Base-by-base conservation (phyloP, 148 eudicot species). In the Dysphania ambrosioides region DNA sequence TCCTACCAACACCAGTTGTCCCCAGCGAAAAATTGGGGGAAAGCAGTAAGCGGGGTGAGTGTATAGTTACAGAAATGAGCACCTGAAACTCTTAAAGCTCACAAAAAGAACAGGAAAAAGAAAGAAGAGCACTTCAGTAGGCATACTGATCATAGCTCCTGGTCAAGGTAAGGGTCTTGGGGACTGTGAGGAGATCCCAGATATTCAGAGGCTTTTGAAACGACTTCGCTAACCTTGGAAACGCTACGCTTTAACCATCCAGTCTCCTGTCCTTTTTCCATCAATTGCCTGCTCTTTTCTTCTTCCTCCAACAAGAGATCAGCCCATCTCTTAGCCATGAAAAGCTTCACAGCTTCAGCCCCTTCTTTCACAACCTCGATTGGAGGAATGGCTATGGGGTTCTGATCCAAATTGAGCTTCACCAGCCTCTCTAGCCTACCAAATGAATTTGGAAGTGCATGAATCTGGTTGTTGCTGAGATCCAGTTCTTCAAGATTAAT, bases 391-490 rank as follows among this genome's bases (percentile, higher is more conserved):
- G 38, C 80, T 32, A 95, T 78, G 21, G 99, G 99, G 83, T 92
- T 95, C 55, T 86, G 88, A 0, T 92, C 99, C 75, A 95, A 79
- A 75, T 89, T 89, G 63, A 95, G 92, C 76, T 87, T 92, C 47
- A 57, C 72, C 80, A 95, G 71, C 60, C 77, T 92, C 71, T 82
- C 84, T 29, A 95, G 90, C 83, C 84, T 85, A 19, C 96, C 93
- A 76, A 95, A 92, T 21, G 91, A 77, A 67, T 82, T 77, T 10
- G 99, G 99, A 70, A 95, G 86, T 47, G 86, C 84, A 64, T 85
- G 97, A 63, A 95, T 90, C 83, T 95, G 97, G 79, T 95, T 90
- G 86, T 95, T 90, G 87, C 97, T 89, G 35, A 95, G 77, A 76
- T 95, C 94, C 1, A 95, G 88, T 71, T 92, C 97, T 76, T 83